These are phyloP conservation scores for Amanita pseudoporphyria DNA, from an alignment of 768 basidiomycete genomes.

Conservation along the genomic window DNA sequence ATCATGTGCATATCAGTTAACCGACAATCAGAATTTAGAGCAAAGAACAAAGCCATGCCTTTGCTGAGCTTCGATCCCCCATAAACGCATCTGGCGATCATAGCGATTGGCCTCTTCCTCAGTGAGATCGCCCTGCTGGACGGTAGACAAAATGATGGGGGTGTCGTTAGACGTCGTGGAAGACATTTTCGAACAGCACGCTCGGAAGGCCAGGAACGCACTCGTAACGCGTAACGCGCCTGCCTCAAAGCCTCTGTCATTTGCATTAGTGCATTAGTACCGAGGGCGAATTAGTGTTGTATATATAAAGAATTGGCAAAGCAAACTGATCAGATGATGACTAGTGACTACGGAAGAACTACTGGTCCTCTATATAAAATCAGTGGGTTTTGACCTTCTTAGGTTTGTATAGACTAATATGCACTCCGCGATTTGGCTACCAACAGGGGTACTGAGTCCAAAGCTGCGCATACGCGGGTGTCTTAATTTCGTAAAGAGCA, in stretches of 20 bases:
- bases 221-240: background rate
- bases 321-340: too few relatives aligned
- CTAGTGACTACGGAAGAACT: too few relatives aligned
- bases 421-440: too few relatives aligned
- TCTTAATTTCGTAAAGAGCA: slow-evolving; percentile 21
- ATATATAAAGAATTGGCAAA: too few relatives aligned
- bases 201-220: background rate
- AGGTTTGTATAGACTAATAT: too few relatives aligned
- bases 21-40: background rate
- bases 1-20: slow-evolving; percentile 14
- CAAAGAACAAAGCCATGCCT: slow-evolving; percentile 47
- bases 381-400: too few relatives aligned
- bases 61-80: slow-evolving; percentile 98
- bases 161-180: background rate
- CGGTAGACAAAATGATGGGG: slow-evolving; percentile 9
- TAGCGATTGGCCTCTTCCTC: slow-evolving; percentile 75
- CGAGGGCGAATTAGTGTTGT: too few relatives aligned
- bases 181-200: background rate
- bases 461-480: slow-evolving; percentile 27
- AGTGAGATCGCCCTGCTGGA: slow-evolving; percentile 43
- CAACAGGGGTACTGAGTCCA: too few relatives aligned
- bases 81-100: slow-evolving; percentile 93
- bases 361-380: too few relatives aligned
- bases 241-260: too few relatives aligned
- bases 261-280: too few relatives aligned